Percentiles rank a stretch among this genome's conserved stretches.
Conservation (phyloP, 208 protist species). For the Acanthamoeba healyi region DNA sequence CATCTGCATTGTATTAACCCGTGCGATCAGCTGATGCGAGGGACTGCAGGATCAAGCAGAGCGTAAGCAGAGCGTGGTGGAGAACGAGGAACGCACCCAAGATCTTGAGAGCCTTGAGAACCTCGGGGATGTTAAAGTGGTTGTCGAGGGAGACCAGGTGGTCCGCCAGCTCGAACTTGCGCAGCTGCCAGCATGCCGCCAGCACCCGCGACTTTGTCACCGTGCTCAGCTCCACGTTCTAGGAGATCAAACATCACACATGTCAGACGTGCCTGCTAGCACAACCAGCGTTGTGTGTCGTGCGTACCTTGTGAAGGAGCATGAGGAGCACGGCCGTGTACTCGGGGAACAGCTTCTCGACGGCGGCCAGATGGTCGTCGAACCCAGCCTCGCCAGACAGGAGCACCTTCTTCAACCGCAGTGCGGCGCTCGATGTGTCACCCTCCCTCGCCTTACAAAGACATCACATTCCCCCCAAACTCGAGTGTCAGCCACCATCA, state of each 20-base stretch:
- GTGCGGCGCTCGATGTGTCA: conserved; percentile 34
- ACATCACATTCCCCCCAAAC: no score
- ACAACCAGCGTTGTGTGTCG: neutral
- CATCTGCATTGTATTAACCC: neutral
- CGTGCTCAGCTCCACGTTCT: conserved; percentile 71
- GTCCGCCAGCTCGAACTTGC: conserved; percentile 47
- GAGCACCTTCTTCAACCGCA: conserved; percentile 44
- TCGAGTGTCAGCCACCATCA: no score
- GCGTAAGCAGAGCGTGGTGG: no score
- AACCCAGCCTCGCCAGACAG: conserved; percentile 48
- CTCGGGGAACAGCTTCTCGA: conserved; percentile 5
- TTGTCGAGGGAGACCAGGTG: conserved; percentile 64
- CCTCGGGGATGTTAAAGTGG: conserved; percentile 59
- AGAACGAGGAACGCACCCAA: conserved; percentile 22
- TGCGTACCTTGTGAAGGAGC: conserved; percentile 64
- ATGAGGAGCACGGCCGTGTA: conserved; percentile 59
- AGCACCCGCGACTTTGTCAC: conserved; percentile 61
- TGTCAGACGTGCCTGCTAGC: neutral
- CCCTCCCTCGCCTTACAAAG: neutral
- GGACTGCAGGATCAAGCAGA: no score
- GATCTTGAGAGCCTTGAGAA: conserved; percentile 74
- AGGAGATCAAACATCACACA: neutral
- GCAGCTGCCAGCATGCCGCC: conserved; percentile 62
- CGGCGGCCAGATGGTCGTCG: neutral
- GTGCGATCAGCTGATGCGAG: no score